A percentile compares a stretch with the other conserved stretches of the same genome.
Evolutionary conservation across 331 rosid genomes (phyloP).

Genomic region (Pyrus hybrid): DNA sequence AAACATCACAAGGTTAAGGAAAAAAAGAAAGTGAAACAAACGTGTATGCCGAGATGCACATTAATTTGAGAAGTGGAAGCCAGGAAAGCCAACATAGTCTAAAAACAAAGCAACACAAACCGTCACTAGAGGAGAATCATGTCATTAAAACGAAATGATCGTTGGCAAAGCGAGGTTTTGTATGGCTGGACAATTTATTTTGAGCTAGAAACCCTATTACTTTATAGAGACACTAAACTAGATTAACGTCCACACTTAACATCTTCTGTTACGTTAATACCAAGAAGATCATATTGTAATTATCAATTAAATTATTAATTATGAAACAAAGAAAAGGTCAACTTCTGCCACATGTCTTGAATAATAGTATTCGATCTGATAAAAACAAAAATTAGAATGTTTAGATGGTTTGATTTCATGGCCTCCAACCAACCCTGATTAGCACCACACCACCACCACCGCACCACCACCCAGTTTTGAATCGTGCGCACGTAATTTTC

Average conservation of each 20-base stretch:
- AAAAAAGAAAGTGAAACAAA: no score
- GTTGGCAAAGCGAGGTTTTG: not conserved
- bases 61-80: no score
- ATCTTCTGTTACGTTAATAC: not conserved
- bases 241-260: not conserved
- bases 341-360: not conserved
- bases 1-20: no score
- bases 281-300: not conserved
- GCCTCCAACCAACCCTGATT: slow-evolving; percentile 10
- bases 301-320: not conserved
- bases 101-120: no score
- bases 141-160: not conserved
- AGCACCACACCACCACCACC: not conserved
- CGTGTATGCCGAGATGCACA: no score
- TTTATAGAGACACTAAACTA: not conserved
- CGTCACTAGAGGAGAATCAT: no score
- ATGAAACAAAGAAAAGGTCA: not conserved
- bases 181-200: not conserved
- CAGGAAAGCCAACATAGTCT: no score
- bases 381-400: not conserved
- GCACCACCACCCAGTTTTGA: not conserved
- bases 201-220: not conserved
- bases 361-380: not conserved
- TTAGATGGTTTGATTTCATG: slow-evolving; percentile 17
- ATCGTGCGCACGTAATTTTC: slow-evolving; percentile 33